Evolutionary conservation across 371 early-diverging fungal genomes (phyloP), one percentile per base, ranked within the genome.

Genomic region (Funneliformis caledonium): DNA sequence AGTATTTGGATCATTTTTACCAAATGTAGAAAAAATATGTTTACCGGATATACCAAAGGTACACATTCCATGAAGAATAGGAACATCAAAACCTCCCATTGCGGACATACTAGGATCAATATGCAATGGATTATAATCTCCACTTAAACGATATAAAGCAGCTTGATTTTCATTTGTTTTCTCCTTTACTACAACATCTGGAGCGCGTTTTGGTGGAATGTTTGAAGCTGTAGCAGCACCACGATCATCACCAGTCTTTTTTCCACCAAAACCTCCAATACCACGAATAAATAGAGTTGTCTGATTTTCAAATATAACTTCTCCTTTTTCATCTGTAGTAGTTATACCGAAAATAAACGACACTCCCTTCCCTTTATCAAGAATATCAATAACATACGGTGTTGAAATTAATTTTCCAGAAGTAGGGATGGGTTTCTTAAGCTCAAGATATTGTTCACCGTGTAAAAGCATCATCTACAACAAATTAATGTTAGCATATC

Each of bases 301-400:
- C 87, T 99, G 95, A 86, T 94, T 94, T 81, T 95, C 89, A 83
- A 92, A 93, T 48, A 98, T 85, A 26, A 93, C 89, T 48, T 95
- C 93, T 52, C 94, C 95, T 45, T 87, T 84, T 76, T 87, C 90
- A 83, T 97, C 98, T 48, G 84, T 86, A 81, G 96, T 94, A n/a
- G 93, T 91, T 52, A 97, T 89, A 81, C 94, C 94, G 50, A 93
- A 80, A 45, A 96, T 90, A 59, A 95, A 92, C 7, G 96, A 90
- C 80, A 95, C 94, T 56, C 96, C 97, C 88, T 97, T 97, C 83
- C 97, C 97, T 91, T 98, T 99, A 88, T 99, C 98, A 80, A 96
- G 88, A 75, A 99, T 92, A 80, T 98, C 98, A 77, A 99, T 88
- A 67, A 98, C 83, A 82, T 89, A 90, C 74, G 94, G 90, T 45